Base-by-base conservation (phyloP, 495 filamentous ascomycete species). In the Penicillium antarcticum region DNA sequence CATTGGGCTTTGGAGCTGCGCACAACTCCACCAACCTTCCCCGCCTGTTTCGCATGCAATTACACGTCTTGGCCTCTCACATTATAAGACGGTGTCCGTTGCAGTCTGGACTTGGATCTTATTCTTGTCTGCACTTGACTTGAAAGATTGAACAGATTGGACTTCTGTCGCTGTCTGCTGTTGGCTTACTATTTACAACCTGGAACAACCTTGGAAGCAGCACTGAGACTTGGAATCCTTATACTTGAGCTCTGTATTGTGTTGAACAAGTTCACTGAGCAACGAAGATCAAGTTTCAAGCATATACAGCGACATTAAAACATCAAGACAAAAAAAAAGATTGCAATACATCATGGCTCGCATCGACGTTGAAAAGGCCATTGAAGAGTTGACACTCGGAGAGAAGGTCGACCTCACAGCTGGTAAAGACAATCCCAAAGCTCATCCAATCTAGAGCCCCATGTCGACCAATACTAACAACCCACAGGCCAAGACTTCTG, bases 401-500 rank as follows among this genome's bases (percentile, higher is more conserved):
- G 84, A 87, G 63, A 87, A 87, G 61, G 74, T 82, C 14, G 80
- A 79, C 32, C 73, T 87, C 18, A 73, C 84, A 42, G 75, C 80
- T 17, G 82, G 81, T 82, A 63, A 55, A 67, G 51, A 13, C 7
- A 11, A 14, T 23, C 23, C 12, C 16, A 43, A 52, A 32, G 11
- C 33, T 18, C n/a, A 23, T 45, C 12, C 12, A 12, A 46, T 24
- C 18, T 18, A 17, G 14, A 16, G 18, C 8, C 26, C 26, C n/a
- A n/a, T n/a, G 11, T 3, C 19, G 24, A 18, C 53, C 62, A 24
- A 63, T 32, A 1, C 9, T 46, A 32, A 18, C 32, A 6, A 29
- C 9, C 6, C 1, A 1, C 0, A 76, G 87, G 85, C 33, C 80
- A 80, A 41, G 88, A 91, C 62, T 89, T 90, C 67, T 91, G 88